These are phyloP conservation scores for Fusarium napiforme DNA, from an alignment of 2,329 filamentous ascomycete genomes.

Conservation along the genomic window DNA sequence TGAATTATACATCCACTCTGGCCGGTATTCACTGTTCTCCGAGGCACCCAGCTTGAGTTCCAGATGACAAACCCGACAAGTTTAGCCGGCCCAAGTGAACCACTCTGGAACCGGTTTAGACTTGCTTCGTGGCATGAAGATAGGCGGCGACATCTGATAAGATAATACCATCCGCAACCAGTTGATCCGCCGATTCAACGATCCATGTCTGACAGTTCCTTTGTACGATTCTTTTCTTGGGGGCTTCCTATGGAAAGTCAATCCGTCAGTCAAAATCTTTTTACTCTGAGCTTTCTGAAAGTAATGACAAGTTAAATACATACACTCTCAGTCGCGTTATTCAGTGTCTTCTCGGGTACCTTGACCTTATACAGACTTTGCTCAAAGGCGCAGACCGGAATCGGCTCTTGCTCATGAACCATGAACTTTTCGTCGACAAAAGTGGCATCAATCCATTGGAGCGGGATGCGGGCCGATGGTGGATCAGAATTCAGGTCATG, in stretches of 20 bases:
- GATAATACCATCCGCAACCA: background rate
- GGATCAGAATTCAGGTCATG: background rate
- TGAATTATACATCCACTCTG: too few species aligned
- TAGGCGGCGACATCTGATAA: rapidly evolving
- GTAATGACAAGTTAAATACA: rapidly evolving
- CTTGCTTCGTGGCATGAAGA: background rate
- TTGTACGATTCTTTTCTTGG: background rate
- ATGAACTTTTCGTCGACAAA: background rate
- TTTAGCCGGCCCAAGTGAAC: rapidly evolving
- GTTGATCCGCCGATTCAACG: background rate
- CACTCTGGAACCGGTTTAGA: rapidly evolving
- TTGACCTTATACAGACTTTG: background rate
- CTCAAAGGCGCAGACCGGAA: background rate
- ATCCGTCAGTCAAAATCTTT: rapidly evolving
- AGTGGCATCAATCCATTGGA: rapidly evolving
- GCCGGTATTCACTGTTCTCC: rapidly evolving
- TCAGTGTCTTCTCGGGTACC: background rate
- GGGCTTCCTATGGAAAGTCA: rapidly evolving
- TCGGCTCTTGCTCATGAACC: rapidly evolving
- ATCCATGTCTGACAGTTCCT: constrained; percentile 24
- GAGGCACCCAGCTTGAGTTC: rapidly evolving
- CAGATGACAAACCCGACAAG: rapidly evolving
- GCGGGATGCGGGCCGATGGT: rapidly evolving
- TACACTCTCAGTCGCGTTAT: rapidly evolving
- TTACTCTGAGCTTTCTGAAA: too few species aligned